Evolutionary conservation across 2,329 filamentous ascomycete species (phyloP), one percentile per base, ranked within the genome.

Genomic region (Aspergillus caelatus): DNA sequence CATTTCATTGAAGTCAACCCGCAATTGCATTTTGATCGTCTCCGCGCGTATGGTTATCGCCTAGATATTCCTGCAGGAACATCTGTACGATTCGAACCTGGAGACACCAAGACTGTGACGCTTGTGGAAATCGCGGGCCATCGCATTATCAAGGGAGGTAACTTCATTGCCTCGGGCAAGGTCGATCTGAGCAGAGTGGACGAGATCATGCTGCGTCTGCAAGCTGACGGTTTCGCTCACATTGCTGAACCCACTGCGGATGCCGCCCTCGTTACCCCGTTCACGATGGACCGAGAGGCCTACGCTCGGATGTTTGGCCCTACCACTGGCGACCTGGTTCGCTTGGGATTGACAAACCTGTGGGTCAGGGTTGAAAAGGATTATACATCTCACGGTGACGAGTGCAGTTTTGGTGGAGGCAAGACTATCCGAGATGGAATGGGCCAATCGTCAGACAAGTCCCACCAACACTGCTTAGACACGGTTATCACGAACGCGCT

Each of bases 1-100:
- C 94, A 97, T 79, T 96, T 98, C 76, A 88, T 96, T 73, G 94
- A 98, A 81, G 91, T 89, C n/a, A 98, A 98, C 78, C 92, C 93
- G 0, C 88, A 92, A 76, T 85, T 98, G 57, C 87, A 91, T 65
- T 98, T 98, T 76, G 94, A 98, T 79, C 91, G 94, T 30, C 81
- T 87, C 57, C 88, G 87, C 68, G 88, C 93, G 1, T 95, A 95
- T 73, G 94, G 94, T 7, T 96, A 88, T 79, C 87, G 93, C 12
- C 85, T 98, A 16, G 94, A 98, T 74, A 95, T 98, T 62, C 84
- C 94, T 1, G 93, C 94, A 0, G 94, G 94, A 41, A 97, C 94
- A 0, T 96, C 93, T 9, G 89, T 97, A 36, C 89, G 94, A 50
- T 98, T 98, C 74, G 94, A 98, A 81, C 94, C 94, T 0, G 94